Conservation (phyloP, 2,329 filamentous ascomycete species). For the Ceratocystiopsis sp. region DNA sequence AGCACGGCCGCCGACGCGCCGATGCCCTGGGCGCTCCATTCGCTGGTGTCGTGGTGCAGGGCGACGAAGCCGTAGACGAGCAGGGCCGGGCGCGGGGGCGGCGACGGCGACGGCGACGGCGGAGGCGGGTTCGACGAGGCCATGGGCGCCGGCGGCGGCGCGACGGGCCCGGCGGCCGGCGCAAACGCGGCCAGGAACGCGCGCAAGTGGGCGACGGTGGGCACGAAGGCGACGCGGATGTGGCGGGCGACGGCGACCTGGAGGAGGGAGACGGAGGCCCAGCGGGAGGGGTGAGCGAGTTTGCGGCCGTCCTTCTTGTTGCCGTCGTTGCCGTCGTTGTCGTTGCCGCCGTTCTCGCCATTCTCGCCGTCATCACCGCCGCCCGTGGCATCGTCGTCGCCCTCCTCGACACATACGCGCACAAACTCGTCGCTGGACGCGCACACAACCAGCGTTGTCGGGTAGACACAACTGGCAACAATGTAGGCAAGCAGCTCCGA, state of each 20-base stretch:
- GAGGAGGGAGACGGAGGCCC: constrained; percentile 33
- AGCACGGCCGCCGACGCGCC: constrained; percentile 42
- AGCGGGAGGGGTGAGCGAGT: constrained; percentile 25
- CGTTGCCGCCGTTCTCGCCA: neutral
- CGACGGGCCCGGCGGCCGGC: constrained; percentile 18
- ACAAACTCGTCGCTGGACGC: constrained; percentile 48
- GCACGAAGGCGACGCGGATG: constrained; percentile 54
- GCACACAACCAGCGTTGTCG: constrained; percentile 57
- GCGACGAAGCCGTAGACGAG: constrained; percentile 48
- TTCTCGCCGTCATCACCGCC: neutral
- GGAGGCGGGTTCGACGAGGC: neutral
- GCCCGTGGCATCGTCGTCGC: no score
- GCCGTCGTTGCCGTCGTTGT: neutral
- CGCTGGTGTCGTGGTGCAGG: constrained; percentile 49
- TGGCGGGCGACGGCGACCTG: constrained; percentile 51
- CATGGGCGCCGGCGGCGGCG: constrained; percentile 17
- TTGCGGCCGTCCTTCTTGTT: constrained; percentile 17
- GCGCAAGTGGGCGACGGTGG: constrained; percentile 60
- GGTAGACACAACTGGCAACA: constrained; percentile 34
- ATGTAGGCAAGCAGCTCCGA: constrained; percentile 49
- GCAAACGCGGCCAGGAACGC: constrained; percentile 51
- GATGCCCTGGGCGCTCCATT: constrained; percentile 62
- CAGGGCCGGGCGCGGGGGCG: constrained; percentile 17
- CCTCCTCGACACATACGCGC: constrained; percentile 32
- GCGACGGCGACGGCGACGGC: constrained; percentile 22